Conservation (phyloP, 257 asterid genomes). For the Asclepias syriaca region DNA sequence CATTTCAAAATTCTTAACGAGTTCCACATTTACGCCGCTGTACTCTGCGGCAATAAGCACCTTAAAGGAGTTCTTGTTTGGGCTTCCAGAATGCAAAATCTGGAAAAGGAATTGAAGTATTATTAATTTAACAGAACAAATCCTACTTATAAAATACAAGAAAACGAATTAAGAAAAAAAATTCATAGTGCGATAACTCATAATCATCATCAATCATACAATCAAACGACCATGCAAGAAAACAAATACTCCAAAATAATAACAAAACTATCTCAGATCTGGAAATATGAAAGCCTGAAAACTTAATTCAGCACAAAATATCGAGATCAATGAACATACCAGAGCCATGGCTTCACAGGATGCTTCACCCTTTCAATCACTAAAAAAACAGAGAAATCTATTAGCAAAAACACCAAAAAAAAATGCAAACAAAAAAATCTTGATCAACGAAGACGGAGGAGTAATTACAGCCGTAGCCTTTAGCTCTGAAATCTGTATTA, state of each 20-base stretch:
- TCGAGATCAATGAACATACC: constrained; percentile 26
- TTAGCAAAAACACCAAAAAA: not conserved
- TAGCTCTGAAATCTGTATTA: constrained; percentile 2
- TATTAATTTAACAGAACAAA: not conserved
- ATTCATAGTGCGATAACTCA: not conserved
- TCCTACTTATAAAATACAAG: not conserved
- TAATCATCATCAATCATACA: not conserved
- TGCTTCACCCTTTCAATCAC: constrained; percentile 9
- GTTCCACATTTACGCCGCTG: constrained; percentile 53
- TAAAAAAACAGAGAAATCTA: not conserved
- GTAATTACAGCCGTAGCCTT: constrained; percentile 13
- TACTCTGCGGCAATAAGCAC: constrained; percentile 57
- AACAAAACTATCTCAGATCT: constrained; percentile 25
- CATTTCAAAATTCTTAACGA: constrained; percentile 55
- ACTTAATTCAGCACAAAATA: not conserved
- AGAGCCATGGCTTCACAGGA: constrained; percentile 61
- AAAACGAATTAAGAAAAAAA: too few relatives aligned
- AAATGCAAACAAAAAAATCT: not conserved
- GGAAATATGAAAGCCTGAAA: not conserved
- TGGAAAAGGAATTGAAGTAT: constrained; percentile 10
- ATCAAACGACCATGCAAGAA: not conserved
- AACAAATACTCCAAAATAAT: not conserved
- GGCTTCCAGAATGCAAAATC: constrained; percentile 50
- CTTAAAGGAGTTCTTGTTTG: constrained; percentile 58
- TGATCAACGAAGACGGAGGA: not conserved